These are phyloP conservation scores for Schoenoplectus triqueter DNA, from an alignment of 202 grass and related monocot species.

Conservation along the genomic window DNA sequence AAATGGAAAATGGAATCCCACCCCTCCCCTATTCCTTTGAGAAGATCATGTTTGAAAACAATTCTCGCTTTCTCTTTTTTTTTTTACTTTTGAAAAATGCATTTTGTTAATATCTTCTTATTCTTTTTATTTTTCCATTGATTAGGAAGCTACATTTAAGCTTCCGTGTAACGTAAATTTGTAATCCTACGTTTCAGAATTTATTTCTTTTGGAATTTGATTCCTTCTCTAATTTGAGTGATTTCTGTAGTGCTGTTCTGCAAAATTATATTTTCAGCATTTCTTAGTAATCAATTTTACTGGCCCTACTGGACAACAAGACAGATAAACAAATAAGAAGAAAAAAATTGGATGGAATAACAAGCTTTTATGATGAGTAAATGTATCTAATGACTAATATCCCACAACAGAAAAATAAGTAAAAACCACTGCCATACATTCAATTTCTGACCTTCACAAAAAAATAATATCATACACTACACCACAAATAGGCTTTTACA, in stretches of 20 bases:
- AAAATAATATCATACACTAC: background rate
- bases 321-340: background rate
- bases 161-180: background rate
- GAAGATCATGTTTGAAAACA: background rate
- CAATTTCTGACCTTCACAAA: no score
- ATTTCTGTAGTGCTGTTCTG: background rate
- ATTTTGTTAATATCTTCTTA: background rate
- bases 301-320: background rate
- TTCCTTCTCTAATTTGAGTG: background rate
- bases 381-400: background rate
- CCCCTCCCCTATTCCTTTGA: no score
- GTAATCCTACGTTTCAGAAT: background rate
- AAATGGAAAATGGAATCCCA: no score
- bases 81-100: background rate
- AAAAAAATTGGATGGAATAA: background rate
- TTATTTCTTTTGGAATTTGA: background rate
- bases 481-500: no score
- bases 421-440: no score
- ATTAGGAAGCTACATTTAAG: background rate
- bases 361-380: background rate
- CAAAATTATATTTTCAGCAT: background rate
- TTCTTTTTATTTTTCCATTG: background rate
- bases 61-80: background rate
- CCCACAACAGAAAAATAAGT: background rate
- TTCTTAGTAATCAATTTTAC: background rate